These are phyloP conservation scores for Talaromyces ruber DNA, from an alignment of 495 filamentous ascomycete species.

Conservation along the genomic window DNA sequence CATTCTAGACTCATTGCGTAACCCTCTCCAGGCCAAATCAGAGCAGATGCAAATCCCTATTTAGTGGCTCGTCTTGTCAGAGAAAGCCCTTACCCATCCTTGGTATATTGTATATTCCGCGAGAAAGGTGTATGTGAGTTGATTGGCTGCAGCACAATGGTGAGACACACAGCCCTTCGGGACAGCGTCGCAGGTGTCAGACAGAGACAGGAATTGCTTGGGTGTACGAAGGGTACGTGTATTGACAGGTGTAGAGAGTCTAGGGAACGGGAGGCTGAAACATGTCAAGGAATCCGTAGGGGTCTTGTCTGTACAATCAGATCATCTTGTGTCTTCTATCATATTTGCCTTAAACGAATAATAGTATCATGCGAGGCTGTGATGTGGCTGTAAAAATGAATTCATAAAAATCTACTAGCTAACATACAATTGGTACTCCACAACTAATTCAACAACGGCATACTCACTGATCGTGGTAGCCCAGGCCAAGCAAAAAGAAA, in stretches of 20 bases:
- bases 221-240: background rate
- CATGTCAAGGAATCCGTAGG: background rate
- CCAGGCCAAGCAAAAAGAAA: background rate
- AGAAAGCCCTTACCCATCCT: background rate
- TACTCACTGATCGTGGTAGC: background rate
- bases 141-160: background rate
- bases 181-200: background rate
- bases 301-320: background rate
- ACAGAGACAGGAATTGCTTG: background rate
- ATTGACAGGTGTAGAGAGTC: background rate
- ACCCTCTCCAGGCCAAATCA: background rate
- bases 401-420: conserved; percentile 4
- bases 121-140: background rate
- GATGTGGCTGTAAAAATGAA: background rate
- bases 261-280: background rate
- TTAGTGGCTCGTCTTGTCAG: background rate
- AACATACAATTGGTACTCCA: conserved; percentile 1
- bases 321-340: too few species aligned
- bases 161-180: background rate
- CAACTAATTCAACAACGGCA: background rate
- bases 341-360: too few species aligned
- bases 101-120: background rate
- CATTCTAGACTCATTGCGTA: background rate
- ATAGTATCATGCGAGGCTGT: background rate
- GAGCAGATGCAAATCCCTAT: background rate